These are phyloP conservation scores for Lagenaria siceraria DNA, from an alignment of 306 rosid genomes.

Conservation along the genomic window DNA sequence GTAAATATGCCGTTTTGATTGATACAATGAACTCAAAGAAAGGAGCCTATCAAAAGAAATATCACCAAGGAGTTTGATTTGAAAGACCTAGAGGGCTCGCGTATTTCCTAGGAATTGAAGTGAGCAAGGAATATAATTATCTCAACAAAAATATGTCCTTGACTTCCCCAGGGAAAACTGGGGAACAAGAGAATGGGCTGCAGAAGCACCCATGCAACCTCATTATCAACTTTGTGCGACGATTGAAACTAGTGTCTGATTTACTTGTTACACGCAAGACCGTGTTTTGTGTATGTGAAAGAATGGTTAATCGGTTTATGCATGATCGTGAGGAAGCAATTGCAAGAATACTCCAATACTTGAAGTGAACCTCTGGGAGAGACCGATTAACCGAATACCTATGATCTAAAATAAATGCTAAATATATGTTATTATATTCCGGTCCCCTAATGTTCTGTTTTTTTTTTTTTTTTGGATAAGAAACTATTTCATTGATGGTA, in stretches of 20 bases:
- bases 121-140: background rate
- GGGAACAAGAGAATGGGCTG: background rate
- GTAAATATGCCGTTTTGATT: background rate
- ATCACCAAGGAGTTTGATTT: background rate
- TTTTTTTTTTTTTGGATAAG: no score
- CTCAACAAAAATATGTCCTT: background rate
- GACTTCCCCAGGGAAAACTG: background rate
- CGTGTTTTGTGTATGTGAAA: background rate
- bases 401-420: background rate
- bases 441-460: no score
- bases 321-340: background rate
- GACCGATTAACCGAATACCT: background rate
- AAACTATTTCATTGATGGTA: no score
- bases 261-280: background rate
- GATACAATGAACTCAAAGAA: background rate
- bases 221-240: background rate
- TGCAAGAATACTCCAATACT: background rate
- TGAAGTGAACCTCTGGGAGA: background rate
- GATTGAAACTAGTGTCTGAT: background rate
- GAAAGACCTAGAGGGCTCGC: background rate
- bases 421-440: background rate
- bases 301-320: background rate
- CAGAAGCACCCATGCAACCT: background rate
- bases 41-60: background rate
- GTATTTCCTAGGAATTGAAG: background rate